Conservation (phyloP, 371 early-diverging fungal species). For the Mucor racemosus region DNA sequence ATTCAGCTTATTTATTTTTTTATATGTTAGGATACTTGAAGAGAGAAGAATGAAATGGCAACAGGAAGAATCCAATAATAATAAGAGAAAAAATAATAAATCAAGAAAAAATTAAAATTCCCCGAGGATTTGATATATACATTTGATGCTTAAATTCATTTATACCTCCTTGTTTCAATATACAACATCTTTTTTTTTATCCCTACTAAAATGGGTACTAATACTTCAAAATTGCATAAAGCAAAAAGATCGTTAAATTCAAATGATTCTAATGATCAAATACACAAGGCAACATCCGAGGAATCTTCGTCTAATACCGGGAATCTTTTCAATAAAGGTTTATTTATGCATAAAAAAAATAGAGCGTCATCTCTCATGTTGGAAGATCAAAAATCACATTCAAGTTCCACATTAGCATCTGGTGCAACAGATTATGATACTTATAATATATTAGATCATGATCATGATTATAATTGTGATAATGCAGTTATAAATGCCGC, state of each 20-base stretch:
- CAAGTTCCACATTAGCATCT: not conserved
- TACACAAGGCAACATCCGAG: not conserved
- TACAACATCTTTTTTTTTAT: not conserved
- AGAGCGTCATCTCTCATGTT: not conserved
- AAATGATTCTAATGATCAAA: not conserved
- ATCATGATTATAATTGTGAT: not conserved
- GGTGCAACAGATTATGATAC: not conserved
- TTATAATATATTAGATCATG: not conserved
- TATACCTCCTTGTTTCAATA: not conserved
- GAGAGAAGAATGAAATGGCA: constrained; percentile 54
- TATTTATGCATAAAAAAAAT: not conserved
- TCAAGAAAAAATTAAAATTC: constrained; percentile 12
- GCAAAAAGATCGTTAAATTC: not conserved
- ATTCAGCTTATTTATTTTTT: not conserved
- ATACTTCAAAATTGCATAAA: not conserved
- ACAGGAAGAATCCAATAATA: constrained; percentile 22
- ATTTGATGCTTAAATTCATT: not conserved
- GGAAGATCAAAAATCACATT: not conserved
- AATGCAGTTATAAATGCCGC: not conserved
- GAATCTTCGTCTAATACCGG: not conserved
- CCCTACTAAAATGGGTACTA: not conserved
- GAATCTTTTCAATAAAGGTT: not conserved
- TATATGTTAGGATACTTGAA: constrained; percentile 34
- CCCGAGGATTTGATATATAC: not conserved
- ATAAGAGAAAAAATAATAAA: constrained; percentile 11